These are phyloP conservation scores for Trichocladium antarcticum DNA, from an alignment of 495 filamentous ascomycete genomes.

Conservation along the genomic window DNA sequence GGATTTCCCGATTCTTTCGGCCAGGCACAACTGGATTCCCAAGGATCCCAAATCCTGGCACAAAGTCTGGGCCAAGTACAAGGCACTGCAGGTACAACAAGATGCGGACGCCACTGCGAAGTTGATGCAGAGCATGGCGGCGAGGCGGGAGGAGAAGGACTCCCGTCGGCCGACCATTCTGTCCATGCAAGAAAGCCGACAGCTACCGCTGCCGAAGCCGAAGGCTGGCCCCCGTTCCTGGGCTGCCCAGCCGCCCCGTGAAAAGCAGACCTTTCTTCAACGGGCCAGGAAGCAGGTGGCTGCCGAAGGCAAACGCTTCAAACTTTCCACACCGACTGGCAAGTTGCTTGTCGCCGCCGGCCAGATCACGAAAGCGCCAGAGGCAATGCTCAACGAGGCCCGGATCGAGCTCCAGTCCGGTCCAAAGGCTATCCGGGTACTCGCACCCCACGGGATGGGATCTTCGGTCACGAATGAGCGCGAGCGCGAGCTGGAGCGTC, in stretches of 20 bases:
- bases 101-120: constrained; percentile 37
- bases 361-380: constrained; percentile 29
- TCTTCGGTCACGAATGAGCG: neutral
- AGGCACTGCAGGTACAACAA: constrained; percentile 36
- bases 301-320: constrained; percentile 10
- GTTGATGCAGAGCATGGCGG: constrained; percentile 26
- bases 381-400: constrained; percentile 27
- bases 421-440: neutral
- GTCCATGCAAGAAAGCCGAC: constrained; percentile 10
- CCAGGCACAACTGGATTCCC: constrained; percentile 20
- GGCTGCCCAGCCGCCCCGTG: neutral
- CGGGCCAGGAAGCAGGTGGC: constrained; percentile 10
- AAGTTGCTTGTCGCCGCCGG: constrained; percentile 14
- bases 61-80: constrained; percentile 30
- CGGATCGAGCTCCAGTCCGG: constrained; percentile 22
- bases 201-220: constrained; percentile 9
- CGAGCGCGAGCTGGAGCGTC: neutral
- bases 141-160: constrained; percentile 21
- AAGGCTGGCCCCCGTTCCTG: neutral
- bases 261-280: constrained; percentile 12
- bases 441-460: neutral
- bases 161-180: constrained; percentile 22
- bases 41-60: constrained; percentile 27
- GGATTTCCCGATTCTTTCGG: constrained; percentile 20
- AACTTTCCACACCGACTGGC: constrained; percentile 18